Evolutionary conservation across 2,329 filamentous ascomycete species (phyloP).

Genomic region (Annulohypoxylon truncatum): DNA sequence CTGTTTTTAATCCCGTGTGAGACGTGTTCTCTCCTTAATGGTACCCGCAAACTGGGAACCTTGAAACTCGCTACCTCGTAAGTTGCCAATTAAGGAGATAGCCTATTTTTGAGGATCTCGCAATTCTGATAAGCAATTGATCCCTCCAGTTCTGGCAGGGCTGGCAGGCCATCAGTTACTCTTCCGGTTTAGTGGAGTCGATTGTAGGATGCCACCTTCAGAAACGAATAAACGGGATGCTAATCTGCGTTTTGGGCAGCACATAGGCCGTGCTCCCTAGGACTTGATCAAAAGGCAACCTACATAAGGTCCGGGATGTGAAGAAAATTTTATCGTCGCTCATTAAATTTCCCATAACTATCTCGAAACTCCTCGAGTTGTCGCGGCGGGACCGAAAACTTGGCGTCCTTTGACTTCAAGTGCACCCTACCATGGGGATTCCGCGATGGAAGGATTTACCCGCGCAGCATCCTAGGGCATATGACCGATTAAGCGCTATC

Average conservation of each 20-base stretch:
- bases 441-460: conserved; percentile 40
- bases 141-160: background rate
- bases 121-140: conserved; percentile 1
- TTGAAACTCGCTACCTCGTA: background rate
- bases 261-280: conserved; percentile 32
- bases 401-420: conserved; percentile 4
- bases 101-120: background rate
- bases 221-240: background rate
- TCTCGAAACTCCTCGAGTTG: conserved; percentile 6
- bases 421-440: conserved; percentile 26
- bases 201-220: background rate
- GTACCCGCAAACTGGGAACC: background rate
- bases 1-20: background rate
- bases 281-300: conserved; percentile 15
- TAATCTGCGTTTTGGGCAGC: conserved; percentile 39
- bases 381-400: conserved; percentile 23
- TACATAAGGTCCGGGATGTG: conserved; percentile 9
- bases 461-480: conserved; percentile 31
- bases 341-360: conserved; percentile 9
- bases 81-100: background rate
- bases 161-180: background rate
- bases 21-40: background rate
- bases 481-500: conserved; percentile 18
- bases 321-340: background rate
- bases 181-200: background rate